Base-by-base conservation (phyloP, 2,329 filamentous ascomycete genomes). In the Exophiala oligosperma region DNA sequence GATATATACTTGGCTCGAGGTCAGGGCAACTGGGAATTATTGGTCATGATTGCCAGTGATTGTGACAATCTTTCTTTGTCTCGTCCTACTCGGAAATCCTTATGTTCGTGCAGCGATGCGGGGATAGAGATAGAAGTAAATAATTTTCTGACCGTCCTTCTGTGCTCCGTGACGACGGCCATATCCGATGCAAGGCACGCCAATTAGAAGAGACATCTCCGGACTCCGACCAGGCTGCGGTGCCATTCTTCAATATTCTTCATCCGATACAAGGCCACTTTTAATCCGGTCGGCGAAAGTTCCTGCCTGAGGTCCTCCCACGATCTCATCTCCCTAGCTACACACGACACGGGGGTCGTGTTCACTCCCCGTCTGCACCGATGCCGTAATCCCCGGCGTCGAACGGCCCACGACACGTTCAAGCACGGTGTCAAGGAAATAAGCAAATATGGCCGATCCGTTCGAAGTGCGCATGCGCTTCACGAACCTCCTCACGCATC, bases 381-480 rank as follows among this genome's bases (percentile, higher is more conserved):
- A 35, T 35, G 32, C 11, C 7, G 32, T 35, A 2, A 9, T 9
- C 7, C 32, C 28, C 28, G 2, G 32, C 32, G 6, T 37, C 49
- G 28, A 17, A 37, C 38, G n/a, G 40, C 35, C 35, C 48, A 5
- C 50, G 57, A 40, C 4, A 35, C 11, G 4, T 35, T 17, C 17
- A 17, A 35, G 35, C 32, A 35, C 41, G 26, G 50, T 51, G n/a
- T 49, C 44, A 41, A 46, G 37, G 8, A 37, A 41, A 14, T 47
- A 17, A 26, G 51, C 81, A 77, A 74, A 81, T 49, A 88, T 88
- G 85, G 83, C 83, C 46, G 92, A 99, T 76, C 94, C 95, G 4
- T 99, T 99, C 75, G 94, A 97, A 79, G 93, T 97, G 68, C 92
- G 94, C 71, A 92, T 99, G 84, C 92, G 92, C 76, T 99, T 99